Base-by-base conservation (phyloP, 106 monocot species). In the Amphibolis antarctica region DNA sequence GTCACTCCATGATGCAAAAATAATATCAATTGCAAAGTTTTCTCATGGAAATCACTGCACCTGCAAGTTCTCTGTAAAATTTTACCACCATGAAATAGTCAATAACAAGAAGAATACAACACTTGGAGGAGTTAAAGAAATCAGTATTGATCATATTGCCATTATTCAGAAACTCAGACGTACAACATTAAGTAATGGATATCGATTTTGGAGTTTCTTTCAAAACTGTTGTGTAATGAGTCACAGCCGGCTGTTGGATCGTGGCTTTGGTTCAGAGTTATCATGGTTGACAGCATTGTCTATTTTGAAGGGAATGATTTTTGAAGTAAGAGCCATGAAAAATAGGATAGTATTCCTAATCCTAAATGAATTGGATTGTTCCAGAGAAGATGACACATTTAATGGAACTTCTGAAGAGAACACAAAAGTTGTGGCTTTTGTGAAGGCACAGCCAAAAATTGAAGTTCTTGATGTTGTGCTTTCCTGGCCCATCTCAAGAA, bases 271-370 rank as follows among this genome's bases (percentile, higher is more conserved):
- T 59, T 66, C 79, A 54, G 85, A 79, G 74, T 13, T 82, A 49
- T 55, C 82, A 62, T 82, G 72, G 76, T 50, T 89, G 42, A 26
- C 78, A 44, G 82, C 85, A 1, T 49, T 80, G 17, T 89, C 89
- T 18, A 55, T 66, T 31, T 56, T 77, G 30, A 72, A 61, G 42
- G 65, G 63, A 49, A 77, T 82, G 59, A 65, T 30, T 36, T 77
- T 85, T 70, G 66, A 67, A 9, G 59, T 89, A 5, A 81, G 85
- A 42, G 45, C 74, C 20, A 60, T 85, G 19, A 57, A 82, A 25
- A 52, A 56, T 22, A 75, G 31, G 28, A 73, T 89, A 58, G 64
- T 82, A 18, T 77, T 77, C 70, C 66, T 63, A 20, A 67, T 82
- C 19, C 19, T 60, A 55, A 51, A 84, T 31, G 46, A 43, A 24